Evolutionary conservation across 495 filamentous ascomycete genomes (phyloP).

Genomic region (Halenospora varia): DNA sequence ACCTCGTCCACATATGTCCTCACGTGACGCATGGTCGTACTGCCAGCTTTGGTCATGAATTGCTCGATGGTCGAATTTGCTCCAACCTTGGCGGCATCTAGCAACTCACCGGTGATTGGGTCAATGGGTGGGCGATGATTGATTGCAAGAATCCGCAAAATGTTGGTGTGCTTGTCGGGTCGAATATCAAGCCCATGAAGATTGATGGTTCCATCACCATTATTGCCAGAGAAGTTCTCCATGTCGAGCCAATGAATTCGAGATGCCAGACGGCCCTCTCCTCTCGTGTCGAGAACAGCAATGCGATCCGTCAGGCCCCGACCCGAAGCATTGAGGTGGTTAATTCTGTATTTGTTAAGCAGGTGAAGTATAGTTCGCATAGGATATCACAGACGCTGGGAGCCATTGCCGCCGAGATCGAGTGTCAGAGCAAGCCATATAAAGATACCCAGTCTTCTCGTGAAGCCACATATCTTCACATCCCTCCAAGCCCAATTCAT

Average conservation of each 20-base stretch:
- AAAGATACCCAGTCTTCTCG: conserved; percentile 29
- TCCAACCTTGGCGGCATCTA: conserved; percentile 28
- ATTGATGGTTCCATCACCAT: conserved; percentile 27
- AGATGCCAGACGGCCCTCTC: conserved; percentile 20
- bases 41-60: conserved; percentile 20
- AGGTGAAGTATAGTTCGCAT: not conserved
- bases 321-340: conserved; percentile 18
- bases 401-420: conserved; percentile 23
- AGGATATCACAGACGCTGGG: conserved; percentile 19
- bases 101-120: conserved; percentile 25
- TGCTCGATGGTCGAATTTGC: conserved; percentile 38
- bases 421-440: conserved; percentile 33
- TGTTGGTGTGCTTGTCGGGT: conserved; percentile 9
- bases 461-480: conserved; percentile 42
- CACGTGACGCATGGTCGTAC: conserved; percentile 26
- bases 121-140: conserved; percentile 38
- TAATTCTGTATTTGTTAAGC: conserved; percentile 5
- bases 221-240: conserved; percentile 24
- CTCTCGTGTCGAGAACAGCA: conserved; percentile 32
- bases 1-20: conserved; percentile 27
- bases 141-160: conserved; percentile 33
- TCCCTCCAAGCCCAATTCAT: conserved; percentile 31
- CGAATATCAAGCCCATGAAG: conserved; percentile 31
- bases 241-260: conserved; percentile 23
- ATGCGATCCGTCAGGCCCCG: conserved; percentile 25